Conservation (phyloP, 2,329 filamentous ascomycete genomes). For the Apiospora phragmitis region DNA sequence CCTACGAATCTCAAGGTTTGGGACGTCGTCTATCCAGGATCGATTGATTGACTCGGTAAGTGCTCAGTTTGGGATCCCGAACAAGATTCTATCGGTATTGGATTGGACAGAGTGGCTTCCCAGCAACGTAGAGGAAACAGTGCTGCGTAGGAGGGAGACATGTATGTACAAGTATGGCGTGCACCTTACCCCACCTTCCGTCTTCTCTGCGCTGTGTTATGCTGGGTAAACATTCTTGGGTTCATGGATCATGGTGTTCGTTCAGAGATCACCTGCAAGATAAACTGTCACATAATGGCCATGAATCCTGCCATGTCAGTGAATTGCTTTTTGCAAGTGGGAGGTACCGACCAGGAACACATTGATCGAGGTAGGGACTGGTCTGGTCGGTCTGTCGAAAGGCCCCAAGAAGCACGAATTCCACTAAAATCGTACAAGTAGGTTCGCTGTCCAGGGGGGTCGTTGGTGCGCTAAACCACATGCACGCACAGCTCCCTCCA, state of each 20-base stretch:
- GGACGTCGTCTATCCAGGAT: not conserved
- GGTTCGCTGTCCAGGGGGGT: conserved; percentile 1
- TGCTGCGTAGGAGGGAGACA: not conserved
- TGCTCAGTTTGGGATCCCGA: not conserved
- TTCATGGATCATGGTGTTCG: not conserved
- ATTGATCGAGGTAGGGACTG: no score
- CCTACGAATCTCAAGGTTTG: not conserved
- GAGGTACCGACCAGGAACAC: not conserved
- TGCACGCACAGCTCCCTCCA: conserved; percentile 7
- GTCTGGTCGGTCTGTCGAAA: not conserved
- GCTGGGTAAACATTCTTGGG: not conserved
- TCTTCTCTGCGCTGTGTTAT: not conserved
- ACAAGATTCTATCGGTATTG: not conserved
- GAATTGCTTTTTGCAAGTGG: not conserved
- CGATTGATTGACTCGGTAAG: not conserved
- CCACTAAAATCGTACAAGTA: conserved; percentile 8
- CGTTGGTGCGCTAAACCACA: conserved; percentile 7
- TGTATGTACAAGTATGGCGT: not conserved
- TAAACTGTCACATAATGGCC: not conserved
- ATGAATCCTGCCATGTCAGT: not conserved
- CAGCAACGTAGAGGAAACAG: no score
- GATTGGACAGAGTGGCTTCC: not conserved
- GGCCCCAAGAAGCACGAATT: not conserved
- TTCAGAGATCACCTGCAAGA: not conserved
- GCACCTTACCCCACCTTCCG: not conserved